Conservation (phyloP, 495 filamentous ascomycete species). For the Bathelium albidoporum region DNA sequence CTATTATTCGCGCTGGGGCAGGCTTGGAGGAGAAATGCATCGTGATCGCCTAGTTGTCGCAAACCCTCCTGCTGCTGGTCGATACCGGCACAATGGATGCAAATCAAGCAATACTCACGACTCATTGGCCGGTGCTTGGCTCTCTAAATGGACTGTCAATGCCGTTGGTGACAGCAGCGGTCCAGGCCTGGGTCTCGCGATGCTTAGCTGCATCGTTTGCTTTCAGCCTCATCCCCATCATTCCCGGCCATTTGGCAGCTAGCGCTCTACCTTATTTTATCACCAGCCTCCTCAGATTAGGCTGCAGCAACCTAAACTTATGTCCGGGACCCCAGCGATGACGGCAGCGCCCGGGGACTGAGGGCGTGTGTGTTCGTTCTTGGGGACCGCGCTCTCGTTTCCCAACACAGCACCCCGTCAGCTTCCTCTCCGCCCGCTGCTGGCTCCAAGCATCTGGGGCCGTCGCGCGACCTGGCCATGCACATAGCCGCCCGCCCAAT, state of each 20-base stretch:
- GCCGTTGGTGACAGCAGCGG: neutral
- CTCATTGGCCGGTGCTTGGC: neutral
- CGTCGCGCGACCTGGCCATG: neutral
- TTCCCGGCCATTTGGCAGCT: slow-evolving; percentile 1
- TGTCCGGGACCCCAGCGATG: neutral
- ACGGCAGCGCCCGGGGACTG: neutral
- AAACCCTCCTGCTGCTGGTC: too few species aligned
- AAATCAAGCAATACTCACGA: neutral
- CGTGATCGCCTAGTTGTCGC: neutral
- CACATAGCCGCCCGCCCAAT: neutral
- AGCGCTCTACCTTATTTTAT: neutral
- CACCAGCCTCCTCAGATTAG: neutral
- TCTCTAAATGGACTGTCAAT: neutral
- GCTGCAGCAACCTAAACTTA: neutral
- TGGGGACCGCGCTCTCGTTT: too few species aligned
- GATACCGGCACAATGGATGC: neutral
- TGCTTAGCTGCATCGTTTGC: neutral
- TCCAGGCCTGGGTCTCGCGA: neutral
- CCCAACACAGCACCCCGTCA: too few species aligned
- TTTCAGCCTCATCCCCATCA: slow-evolving; percentile 4
- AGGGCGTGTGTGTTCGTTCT: neutral
- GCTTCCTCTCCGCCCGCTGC: neutral
- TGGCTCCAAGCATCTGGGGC: neutral
- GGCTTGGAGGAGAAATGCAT: neutral
- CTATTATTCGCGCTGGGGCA: neutral